phyloP scores from a whole-genome alignment of 192 early-diverging fungal genomes.

The Umbelopsis ramanniana region DNA sequence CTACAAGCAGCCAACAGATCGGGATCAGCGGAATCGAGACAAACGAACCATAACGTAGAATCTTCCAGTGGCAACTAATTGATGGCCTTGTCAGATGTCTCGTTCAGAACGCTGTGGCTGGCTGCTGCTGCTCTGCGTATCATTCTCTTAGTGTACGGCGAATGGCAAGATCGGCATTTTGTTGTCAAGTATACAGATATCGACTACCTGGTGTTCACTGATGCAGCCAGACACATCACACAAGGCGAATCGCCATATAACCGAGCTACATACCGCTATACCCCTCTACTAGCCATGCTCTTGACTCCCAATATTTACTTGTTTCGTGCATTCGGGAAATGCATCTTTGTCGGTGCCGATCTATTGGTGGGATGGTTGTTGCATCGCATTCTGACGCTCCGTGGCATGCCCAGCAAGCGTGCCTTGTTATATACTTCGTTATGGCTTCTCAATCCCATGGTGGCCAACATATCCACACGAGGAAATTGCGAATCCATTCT shows the following conservation, averaged over 20 bases:
- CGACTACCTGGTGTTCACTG: conserved; percentile 96
- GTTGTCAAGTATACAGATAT: conserved; percentile 98
- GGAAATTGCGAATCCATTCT: conserved; percentile 93
- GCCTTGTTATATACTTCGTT: conserved; percentile 63
- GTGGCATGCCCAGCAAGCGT: conserved; percentile 55
- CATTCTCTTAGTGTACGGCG: conserved; percentile 77
- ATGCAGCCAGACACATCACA: conserved; percentile 84
- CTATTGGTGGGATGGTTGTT: conserved; percentile 78
- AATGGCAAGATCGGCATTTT: conserved; percentile 86
- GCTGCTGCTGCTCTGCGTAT: conserved; percentile 58
- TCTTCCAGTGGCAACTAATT: conserved; percentile 4
- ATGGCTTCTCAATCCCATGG: conserved; percentile 96
- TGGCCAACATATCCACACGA: conserved; percentile 94
- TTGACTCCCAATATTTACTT: conserved; percentile 84
- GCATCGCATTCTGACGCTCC: conserved; percentile 50
- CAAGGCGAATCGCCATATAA: conserved; percentile 79
- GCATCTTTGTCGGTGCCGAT: conserved; percentile 87
- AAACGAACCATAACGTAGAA: background rate
- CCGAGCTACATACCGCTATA: conserved; percentile 96
- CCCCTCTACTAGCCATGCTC: conserved; percentile 89
- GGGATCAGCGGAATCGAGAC: background rate
- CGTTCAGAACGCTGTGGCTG: conserved; percentile 34
- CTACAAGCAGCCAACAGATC: background rate
- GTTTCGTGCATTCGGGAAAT: conserved; percentile 84
- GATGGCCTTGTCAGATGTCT: conserved; percentile 23